phyloP scores from a whole-genome alignment of 2,329 filamentous ascomycete species.

The Delphinella strobiligena region DNA sequence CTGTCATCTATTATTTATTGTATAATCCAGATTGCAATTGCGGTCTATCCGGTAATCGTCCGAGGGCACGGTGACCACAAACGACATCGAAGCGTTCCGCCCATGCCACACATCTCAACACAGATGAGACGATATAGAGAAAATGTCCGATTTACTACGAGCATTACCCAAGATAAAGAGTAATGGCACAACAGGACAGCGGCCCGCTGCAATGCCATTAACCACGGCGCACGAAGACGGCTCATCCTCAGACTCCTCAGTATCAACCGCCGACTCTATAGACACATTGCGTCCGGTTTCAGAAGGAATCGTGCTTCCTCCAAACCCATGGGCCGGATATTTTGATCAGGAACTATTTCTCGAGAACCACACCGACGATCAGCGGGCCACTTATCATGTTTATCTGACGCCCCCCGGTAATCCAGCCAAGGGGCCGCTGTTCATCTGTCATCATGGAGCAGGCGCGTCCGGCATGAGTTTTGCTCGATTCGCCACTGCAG shows the following conservation, averaged over 20 bases:
- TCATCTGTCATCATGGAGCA: conserved; percentile 90
- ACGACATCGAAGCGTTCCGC: too few relatives aligned
- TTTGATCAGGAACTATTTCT: conserved; percentile 82
- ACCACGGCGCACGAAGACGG: conserved; percentile 23
- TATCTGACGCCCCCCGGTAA: conserved; percentile 69
- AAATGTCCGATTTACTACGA: conserved; percentile 11
- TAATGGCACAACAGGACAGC: background rate
- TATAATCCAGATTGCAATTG: too few relatives aligned
- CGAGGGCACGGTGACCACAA: too few relatives aligned
- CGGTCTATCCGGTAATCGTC: too few relatives aligned
- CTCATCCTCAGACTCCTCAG: conserved; percentile 56
- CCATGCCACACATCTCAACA: too few relatives aligned
- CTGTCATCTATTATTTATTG: too few relatives aligned
- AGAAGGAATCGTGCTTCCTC: conserved; percentile 36
- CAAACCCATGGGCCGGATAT: conserved; percentile 76
- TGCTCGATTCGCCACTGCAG: conserved; percentile 64
- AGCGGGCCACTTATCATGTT: conserved; percentile 59
- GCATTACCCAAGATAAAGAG: conserved; percentile 9
- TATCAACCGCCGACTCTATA: conserved; percentile 86
- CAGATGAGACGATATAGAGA: background rate
- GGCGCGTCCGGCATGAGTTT: conserved; percentile 85
- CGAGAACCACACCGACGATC: conserved; percentile 30
- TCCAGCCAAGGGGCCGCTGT: conserved; percentile 57
- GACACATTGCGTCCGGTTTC: conserved; percentile 23
- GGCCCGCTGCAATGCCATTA: conserved; percentile 28